Conservation (phyloP, 441 rosid species). For the Populus hybrid region DNA sequence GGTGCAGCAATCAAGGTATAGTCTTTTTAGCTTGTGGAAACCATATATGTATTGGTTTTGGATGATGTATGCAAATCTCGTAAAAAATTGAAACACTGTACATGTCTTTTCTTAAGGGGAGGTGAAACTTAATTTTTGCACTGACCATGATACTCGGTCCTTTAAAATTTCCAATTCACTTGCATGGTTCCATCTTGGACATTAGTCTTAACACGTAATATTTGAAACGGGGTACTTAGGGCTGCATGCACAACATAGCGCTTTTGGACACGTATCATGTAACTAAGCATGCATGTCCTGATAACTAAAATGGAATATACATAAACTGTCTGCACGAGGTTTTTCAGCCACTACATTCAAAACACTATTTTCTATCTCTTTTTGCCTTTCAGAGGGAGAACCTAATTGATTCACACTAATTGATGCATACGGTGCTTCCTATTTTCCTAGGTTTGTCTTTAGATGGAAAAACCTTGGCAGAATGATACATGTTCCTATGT, state of each 20-base stretch:
- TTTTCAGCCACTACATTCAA: background rate
- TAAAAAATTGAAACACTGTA: background rate
- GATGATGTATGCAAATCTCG: background rate
- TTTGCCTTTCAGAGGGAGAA: background rate
- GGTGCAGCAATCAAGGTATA: slow-evolving; percentile 96
- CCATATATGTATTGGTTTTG: background rate
- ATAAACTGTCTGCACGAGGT: background rate
- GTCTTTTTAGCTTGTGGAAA: background rate
- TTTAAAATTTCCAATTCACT: background rate
- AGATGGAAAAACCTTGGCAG: background rate
- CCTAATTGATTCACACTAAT: background rate
- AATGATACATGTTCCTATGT: background rate
- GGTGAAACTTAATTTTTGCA: background rate
- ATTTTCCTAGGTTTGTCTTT: background rate
- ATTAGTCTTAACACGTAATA: background rate
- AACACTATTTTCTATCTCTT: background rate
- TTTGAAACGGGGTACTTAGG: background rate
- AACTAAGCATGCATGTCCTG: background rate
- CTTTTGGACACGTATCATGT: background rate
- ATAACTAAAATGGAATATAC: background rate
- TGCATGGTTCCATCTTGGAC: background rate
- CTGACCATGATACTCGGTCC: background rate
- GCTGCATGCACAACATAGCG: background rate
- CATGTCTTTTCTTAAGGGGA: background rate
- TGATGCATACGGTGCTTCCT: background rate